These are phyloP conservation scores for Aphanomyces euteiches DNA, from an alignment of 352 stramenopile species.

Conservation along the genomic window DNA sequence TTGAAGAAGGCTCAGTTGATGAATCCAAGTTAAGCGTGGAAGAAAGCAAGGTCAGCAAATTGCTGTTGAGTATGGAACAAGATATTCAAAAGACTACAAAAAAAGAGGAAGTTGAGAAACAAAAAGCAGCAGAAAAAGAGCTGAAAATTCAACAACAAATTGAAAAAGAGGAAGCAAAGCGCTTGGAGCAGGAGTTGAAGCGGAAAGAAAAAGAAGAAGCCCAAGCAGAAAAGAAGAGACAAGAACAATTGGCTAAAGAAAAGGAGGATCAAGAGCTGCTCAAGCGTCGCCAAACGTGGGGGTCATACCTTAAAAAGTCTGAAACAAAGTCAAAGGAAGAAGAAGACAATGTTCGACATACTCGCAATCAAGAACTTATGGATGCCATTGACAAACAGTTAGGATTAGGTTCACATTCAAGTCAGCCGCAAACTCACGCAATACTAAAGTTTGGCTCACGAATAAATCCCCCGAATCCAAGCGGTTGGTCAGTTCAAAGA, in stretches of 20 bases:
- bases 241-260: conserved; percentile 39
- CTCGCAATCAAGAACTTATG: conserved; percentile 32
- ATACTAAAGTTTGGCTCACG: not conserved
- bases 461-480: not conserved
- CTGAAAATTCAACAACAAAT: conserved; percentile 50
- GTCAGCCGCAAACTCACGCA: not conserved
- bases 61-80: conserved; percentile 55
- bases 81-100: conserved; percentile 61
- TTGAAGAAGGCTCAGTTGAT: conserved; percentile 64
- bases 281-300: conserved; percentile 56
- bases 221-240: conserved; percentile 33
- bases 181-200: conserved; percentile 52
- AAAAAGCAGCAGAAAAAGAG: conserved; percentile 53
- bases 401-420: conserved; percentile 2
- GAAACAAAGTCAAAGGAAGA: conserved; percentile 5
- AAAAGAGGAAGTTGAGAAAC: conserved; percentile 53
- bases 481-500: conserved; percentile 51
- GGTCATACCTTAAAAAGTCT: conserved; percentile 9
- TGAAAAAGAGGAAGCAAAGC: conserved; percentile 44
- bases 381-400: conserved; percentile 17
- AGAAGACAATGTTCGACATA: no score
- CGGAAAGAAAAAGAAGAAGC: conserved; percentile 36
- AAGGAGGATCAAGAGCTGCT: conserved; percentile 26
- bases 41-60: conserved; percentile 76
- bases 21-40: conserved; percentile 76